These are phyloP conservation scores for Eleusine indica DNA, from an alignment of 176 grass and related monocot genomes.

Conservation along the genomic window DNA sequence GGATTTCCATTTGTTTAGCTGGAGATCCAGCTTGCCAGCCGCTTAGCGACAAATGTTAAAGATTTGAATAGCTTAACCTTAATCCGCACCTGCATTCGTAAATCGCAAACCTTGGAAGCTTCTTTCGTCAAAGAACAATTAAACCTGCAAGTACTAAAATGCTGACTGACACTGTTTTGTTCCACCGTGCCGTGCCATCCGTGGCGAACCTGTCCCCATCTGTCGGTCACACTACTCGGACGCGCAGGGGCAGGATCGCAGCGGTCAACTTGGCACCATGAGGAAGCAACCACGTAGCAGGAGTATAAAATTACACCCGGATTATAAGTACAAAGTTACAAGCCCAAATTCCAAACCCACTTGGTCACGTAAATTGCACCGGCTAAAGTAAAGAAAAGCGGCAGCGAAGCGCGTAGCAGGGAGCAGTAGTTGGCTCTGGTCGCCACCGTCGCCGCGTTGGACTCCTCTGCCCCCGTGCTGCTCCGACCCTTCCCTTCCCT, in stretches of 20 bases:
- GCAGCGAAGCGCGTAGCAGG: conserved; percentile 29
- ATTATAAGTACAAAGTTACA: background rate
- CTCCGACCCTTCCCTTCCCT: background rate
- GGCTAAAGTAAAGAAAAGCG: conserved; percentile 8
- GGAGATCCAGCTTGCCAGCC: background rate
- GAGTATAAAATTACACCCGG: background rate
- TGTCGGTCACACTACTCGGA: background rate
- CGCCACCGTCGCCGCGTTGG: conserved; percentile 34
- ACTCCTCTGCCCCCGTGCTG: conserved; percentile 1
- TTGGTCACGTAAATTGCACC: conserved; percentile 32
- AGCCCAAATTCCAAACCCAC: conserved; percentile 59
- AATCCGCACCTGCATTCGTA: background rate
- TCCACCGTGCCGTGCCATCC: background rate
- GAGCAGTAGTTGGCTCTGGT: conserved; percentile 16
- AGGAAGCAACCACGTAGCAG: background rate
- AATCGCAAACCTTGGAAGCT: background rate
- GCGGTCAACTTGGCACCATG: conserved; percentile 27
- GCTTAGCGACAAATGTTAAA: background rate
- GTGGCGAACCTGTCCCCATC: conserved; percentile 17
- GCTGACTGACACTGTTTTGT: conserved; percentile 15
- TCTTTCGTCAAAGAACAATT: background rate
- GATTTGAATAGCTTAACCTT: background rate
- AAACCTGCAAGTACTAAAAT: background rate
- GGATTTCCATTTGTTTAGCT: conserved; percentile 6
- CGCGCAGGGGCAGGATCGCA: background rate